These are phyloP conservation scores for Cercospora sojina DNA, from an alignment of 2,329 filamentous ascomycete genomes.

Conservation along the genomic window DNA sequence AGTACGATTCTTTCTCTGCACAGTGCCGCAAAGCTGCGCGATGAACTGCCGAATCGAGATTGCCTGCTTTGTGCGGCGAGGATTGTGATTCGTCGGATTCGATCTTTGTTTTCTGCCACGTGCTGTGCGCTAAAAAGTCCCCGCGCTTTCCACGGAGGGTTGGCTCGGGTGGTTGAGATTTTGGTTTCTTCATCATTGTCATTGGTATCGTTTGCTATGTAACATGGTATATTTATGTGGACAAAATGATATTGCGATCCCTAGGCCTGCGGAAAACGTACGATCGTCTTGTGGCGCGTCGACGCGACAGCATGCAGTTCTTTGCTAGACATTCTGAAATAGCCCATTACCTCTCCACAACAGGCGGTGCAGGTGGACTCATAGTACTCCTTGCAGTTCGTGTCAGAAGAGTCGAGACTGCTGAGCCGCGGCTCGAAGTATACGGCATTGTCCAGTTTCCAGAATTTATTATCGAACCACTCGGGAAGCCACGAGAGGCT, in stretches of 20 bases:
- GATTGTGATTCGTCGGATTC: neutral
- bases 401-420: neutral
- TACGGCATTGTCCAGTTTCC: slow-evolving; percentile 6
- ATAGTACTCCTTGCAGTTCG: neutral
- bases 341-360: neutral
- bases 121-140: neutral
- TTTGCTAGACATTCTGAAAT: neutral
- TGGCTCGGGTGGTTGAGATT: neutral
- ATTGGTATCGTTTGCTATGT: neutral
- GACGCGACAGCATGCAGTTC: neutral
- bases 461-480: neutral
- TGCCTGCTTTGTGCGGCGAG: neutral
- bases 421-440: neutral
- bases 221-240: neutral
- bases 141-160: neutral
- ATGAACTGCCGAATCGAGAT: slow-evolving; percentile 8
- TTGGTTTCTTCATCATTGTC: neutral
- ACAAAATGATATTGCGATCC: neutral
- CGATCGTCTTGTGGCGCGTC: too few relatives aligned
- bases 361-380: neutral
- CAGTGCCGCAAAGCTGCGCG: neutral
- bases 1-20: neutral
- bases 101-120: neutral
- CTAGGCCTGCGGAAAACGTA: neutral
- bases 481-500: neutral